Percentiles rank a stretch among this genome's conserved stretches.
phyloP scores from a whole-genome alignment of 2,329 filamentous ascomycete species.

The Fusarium sulawesiense region DNA sequence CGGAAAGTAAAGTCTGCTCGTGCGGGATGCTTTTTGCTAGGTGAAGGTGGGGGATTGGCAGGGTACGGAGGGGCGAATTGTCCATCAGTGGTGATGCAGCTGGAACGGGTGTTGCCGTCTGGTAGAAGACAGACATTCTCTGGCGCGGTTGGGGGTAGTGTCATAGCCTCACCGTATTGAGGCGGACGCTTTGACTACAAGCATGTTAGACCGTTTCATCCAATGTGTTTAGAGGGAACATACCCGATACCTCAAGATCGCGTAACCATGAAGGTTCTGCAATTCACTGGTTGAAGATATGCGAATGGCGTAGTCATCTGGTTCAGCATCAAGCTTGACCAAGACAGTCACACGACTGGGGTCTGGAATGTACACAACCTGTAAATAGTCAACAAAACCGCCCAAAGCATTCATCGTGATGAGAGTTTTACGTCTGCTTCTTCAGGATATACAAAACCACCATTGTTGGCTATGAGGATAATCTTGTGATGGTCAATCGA shows the following conservation, averaged over 20 bases:
- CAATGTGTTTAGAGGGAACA: accelerated
- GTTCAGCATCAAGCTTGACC: background rate
- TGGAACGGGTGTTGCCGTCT: background rate
- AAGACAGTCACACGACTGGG: constrained; percentile 1
- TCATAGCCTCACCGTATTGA: constrained; percentile 4
- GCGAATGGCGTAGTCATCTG: background rate
- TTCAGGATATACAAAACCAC: constrained; percentile 8
- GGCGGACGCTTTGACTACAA: background rate
- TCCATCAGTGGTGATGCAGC: background rate
- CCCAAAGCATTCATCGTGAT: background rate
- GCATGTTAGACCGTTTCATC: background rate
- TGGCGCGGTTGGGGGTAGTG: background rate
- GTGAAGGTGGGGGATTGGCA: background rate
- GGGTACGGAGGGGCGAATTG: constrained; percentile 1
- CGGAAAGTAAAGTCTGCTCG: background rate
- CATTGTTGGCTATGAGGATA: constrained; percentile 4
- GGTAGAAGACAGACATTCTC: background rate
- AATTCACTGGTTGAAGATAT: background rate
- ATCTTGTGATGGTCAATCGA: constrained; percentile 7
- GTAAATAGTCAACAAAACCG: accelerated
- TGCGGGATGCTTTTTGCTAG: background rate
- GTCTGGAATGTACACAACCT: constrained; percentile 9
- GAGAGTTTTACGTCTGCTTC: background rate
- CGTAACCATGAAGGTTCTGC: background rate
- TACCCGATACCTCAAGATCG: background rate